Conservation (phyloP, 495 filamentous ascomycete genomes). For the Penicillium riverlandense region DNA sequence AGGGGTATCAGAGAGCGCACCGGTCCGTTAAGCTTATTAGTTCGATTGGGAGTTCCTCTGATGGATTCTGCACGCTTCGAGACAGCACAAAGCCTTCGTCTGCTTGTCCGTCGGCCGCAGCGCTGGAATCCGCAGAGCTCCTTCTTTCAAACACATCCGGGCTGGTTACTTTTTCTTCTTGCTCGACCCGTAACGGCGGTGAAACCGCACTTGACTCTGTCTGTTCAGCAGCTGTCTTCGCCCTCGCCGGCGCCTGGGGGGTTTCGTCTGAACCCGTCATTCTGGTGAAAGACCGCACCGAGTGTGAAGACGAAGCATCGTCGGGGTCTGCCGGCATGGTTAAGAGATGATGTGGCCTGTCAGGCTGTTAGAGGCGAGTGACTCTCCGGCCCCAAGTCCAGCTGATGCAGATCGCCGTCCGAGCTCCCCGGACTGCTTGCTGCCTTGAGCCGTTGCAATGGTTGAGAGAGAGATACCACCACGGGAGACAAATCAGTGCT, state of each 20-base stretch:
- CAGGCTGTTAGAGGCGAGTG: conserved; percentile 17
- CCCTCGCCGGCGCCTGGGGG: conserved; percentile 43
- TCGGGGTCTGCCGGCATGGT: conserved; percentile 21
- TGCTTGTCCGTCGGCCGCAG: conserved; percentile 40
- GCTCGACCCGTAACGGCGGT: conserved; percentile 14
- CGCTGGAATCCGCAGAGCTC: conserved; percentile 45
- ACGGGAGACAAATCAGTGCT: too few species aligned
- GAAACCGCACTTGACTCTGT: conserved; percentile 22
- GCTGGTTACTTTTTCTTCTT: conserved; percentile 27
- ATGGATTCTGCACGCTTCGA: conserved; percentile 51
- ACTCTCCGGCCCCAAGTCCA: conserved; percentile 14
- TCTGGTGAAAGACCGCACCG: conserved; percentile 48
- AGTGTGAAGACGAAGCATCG: conserved; percentile 25
- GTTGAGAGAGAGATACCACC: too few species aligned
- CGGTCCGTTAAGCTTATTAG: conserved; percentile 82
- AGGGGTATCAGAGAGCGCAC: conserved; percentile 32
- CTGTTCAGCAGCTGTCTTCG: conserved; percentile 48
- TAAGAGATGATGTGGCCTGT: conserved; percentile 14
- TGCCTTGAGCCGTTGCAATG: neutral
- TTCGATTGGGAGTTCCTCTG: conserved; percentile 89
- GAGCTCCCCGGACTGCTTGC: conserved; percentile 3
- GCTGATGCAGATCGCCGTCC: conserved; percentile 22
- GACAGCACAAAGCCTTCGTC: conserved; percentile 38
- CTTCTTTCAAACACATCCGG: conserved; percentile 39
- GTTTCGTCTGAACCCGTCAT: conserved; percentile 39